Conservation (phyloP, 1,284 basidiomycete genomes). For the Laetiporus sulphureus region DNA sequence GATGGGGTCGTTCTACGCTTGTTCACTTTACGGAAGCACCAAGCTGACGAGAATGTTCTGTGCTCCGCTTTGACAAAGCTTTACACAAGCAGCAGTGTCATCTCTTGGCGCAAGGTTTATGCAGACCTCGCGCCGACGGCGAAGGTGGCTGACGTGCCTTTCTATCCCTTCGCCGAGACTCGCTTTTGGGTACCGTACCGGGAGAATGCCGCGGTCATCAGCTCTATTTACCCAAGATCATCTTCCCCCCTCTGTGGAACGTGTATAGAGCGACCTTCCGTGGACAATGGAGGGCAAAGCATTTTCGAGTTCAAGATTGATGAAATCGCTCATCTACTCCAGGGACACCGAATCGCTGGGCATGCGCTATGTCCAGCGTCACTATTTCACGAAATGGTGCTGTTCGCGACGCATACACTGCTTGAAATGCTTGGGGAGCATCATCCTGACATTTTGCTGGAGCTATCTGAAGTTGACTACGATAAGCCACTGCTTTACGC, state of each 20-base stretch:
- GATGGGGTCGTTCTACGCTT: slow-evolving; percentile 23
- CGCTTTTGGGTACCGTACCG: slow-evolving; percentile 52
- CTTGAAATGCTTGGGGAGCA: slow-evolving; percentile 25
- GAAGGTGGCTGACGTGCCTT: slow-evolving; percentile 43
- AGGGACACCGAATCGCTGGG: slow-evolving; percentile 54
- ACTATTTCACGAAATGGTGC: slow-evolving; percentile 53
- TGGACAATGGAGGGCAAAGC: no score
- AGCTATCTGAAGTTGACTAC: slow-evolving; percentile 41
- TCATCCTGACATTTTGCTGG: slow-evolving; percentile 28
- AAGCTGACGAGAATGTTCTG: slow-evolving; percentile 39
- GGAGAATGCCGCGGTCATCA: slow-evolving; percentile 18
- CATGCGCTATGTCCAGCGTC: slow-evolving; percentile 62
- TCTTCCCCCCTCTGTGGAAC: slow-evolving; percentile 21
- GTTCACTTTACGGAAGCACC: slow-evolving; percentile 40
- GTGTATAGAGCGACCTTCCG: no score
- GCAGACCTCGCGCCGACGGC: slow-evolving; percentile 33
- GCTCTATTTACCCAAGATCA: neutral
- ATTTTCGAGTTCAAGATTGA: slow-evolving; percentile 49
- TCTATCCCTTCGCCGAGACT: slow-evolving; percentile 52
- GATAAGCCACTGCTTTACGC: slow-evolving; percentile 48
- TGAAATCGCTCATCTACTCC: slow-evolving; percentile 38
- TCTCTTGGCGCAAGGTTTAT: slow-evolving; percentile 54
- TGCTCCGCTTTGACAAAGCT: slow-evolving; percentile 39
- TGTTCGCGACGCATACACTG: slow-evolving; percentile 36
- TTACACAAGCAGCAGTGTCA: slow-evolving; percentile 32